Conservation (phyloP, 257 asterid species). For the Cinchona pubescens region DNA sequence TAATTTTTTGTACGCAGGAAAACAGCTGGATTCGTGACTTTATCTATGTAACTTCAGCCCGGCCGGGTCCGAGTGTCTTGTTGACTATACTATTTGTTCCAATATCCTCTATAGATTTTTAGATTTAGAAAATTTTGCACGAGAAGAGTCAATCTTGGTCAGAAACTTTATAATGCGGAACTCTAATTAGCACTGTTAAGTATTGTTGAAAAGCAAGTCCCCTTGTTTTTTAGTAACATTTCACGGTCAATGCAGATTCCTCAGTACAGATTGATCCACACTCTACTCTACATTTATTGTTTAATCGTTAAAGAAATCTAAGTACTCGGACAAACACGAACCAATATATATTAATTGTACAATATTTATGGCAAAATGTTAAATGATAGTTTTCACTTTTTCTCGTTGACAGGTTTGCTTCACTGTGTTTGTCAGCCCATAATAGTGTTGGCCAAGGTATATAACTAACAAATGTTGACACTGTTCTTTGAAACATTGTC, state of each 20-base stretch:
- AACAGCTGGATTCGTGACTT: slow-evolving; percentile 10
- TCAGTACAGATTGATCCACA: no score
- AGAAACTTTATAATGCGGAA: no score
- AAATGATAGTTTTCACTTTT: neutral
- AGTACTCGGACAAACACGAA: neutral
- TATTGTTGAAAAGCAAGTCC: no score
- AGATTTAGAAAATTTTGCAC: neutral
- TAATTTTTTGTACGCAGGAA: neutral
- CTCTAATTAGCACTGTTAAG: no score
- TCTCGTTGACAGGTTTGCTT: neutral
- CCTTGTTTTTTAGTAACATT: no score
- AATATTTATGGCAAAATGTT: neutral
- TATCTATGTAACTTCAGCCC: neutral
- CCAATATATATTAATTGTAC: no score
- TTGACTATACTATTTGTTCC: neutral
- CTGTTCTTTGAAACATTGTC: neutral
- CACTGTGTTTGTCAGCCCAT: neutral
- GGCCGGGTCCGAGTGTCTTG: neutral
- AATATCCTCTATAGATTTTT: neutral
- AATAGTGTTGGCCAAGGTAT: neutral
- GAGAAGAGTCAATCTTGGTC: no score
- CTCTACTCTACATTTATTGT: neutral
- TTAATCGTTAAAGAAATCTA: no score
- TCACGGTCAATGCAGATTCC: no score
- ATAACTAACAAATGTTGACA: slow-evolving; percentile 2